phyloP scores from a whole-genome alignment of 2,329 filamentous ascomycete species.

The Anisogramma anomala region DNA sequence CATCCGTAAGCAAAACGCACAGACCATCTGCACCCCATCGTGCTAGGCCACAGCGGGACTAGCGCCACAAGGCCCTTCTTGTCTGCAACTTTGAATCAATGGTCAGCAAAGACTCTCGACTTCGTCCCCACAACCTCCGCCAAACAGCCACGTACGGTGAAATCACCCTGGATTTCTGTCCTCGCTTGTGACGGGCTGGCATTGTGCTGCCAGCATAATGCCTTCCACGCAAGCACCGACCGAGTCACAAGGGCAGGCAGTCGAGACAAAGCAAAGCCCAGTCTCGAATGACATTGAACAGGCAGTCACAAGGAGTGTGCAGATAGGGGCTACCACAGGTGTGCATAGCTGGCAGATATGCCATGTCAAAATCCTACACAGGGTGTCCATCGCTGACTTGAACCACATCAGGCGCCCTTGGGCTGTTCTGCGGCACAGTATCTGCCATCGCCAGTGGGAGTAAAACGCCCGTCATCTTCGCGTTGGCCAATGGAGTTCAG shows the following conservation, averaged over 20 bases:
- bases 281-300: constrained; percentile 31
- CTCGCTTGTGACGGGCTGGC: background rate
- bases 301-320: constrained; percentile 39
- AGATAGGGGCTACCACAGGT: constrained; percentile 51
- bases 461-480: constrained; percentile 56
- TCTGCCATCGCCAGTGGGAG: constrained; percentile 57
- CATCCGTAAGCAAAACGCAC: no score
- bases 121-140: no score
- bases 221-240: background rate
- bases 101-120: no score
- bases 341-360: background rate
- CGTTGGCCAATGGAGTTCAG: constrained; percentile 61
- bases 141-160: no score
- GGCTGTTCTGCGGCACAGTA: constrained; percentile 54
- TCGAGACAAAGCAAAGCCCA: constrained; percentile 20
- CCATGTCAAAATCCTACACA: background rate
- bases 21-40: no score
- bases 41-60: no score
- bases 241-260: background rate
- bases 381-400: background rate
- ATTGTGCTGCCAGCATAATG: constrained; percentile 1
- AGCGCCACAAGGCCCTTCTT: no score
- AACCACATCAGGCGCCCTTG: constrained; percentile 38
- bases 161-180: background rate
- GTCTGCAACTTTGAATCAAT: no score